These are phyloP conservation scores for Aureobasidium sp. DNA, from an alignment of 2,329 filamentous ascomycete genomes.

Conservation along the genomic window DNA sequence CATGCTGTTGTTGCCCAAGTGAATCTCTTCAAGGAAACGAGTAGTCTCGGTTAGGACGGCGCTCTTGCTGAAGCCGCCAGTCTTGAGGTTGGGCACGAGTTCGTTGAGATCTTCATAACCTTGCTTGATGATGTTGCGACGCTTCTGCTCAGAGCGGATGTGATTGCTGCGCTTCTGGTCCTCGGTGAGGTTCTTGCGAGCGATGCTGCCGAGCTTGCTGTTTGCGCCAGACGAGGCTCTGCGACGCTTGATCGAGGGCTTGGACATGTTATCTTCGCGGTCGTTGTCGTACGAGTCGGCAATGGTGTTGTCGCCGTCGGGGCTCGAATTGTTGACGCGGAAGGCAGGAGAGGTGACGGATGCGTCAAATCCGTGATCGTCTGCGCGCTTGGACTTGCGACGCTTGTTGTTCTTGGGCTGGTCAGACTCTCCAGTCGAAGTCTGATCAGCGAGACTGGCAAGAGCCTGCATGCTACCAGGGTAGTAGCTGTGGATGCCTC, in stretches of 20 bases:
- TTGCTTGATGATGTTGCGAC: slow-evolving; percentile 71
- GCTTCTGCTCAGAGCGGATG: slow-evolving; percentile 80
- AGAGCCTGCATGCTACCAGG: slow-evolving; percentile 1
- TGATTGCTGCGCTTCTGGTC: slow-evolving; percentile 81
- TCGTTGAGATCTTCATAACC: slow-evolving; percentile 75
- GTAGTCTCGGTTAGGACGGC: slow-evolving; percentile 68
- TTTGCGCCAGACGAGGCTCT: slow-evolving; percentile 3
- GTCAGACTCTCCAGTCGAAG: not conserved
- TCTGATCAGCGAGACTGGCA: not conserved
- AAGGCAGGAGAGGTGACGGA: slow-evolving; percentile 1
- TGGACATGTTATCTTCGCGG: not conserved
- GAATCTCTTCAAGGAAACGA: slow-evolving; percentile 68
- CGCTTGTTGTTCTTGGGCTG: slow-evolving; percentile 3
- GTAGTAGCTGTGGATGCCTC: not conserved
- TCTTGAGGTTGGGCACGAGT: slow-evolving; percentile 67
- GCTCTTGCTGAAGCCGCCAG: slow-evolving; percentile 76
- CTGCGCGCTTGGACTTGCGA: slow-evolving; percentile 5
- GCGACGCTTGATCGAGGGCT: slow-evolving; percentile 4
- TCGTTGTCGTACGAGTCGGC: slow-evolving; percentile 4
- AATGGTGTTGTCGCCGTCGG: slow-evolving; percentile 2
- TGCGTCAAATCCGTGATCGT: not conserved
- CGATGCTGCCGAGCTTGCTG: slow-evolving; percentile 1
- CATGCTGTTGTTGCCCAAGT: slow-evolving; percentile 54
- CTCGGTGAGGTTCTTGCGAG: slow-evolving; percentile 56
- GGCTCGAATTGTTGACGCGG: slow-evolving; percentile 6